phyloP scores from a whole-genome alignment of 23 red algal genomes.

The Gracilaria gracilis region DNA sequence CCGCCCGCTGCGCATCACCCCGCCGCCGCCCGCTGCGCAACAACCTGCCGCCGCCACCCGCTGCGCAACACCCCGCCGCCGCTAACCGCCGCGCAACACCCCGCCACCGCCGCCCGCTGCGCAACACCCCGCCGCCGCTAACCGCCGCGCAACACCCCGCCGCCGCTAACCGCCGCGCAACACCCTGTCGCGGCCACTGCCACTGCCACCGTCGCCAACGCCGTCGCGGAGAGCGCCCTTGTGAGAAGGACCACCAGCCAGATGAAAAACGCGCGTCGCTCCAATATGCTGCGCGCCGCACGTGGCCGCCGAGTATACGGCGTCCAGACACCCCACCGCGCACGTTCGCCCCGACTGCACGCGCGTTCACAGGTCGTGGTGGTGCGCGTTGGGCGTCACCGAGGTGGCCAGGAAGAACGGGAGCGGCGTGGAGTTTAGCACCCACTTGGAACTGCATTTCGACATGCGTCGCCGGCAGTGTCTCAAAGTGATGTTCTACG shows the following conservation, averaged over 20 bases:
- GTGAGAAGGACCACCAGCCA: not conserved
- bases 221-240: not conserved
- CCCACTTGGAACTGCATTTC: slow-evolving; percentile 12
- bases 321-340: not conserved
- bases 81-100: no score
- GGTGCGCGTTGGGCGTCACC: slow-evolving; percentile 34
- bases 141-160: no score
- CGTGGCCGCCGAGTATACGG: not conserved
- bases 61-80: no score
- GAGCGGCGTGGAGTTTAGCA: slow-evolving; percentile 35
- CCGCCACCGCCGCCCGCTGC: no score
- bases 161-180: no score
- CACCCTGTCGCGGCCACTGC: no score
- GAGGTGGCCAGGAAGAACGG: slow-evolving; percentile 48
- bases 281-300: not conserved
- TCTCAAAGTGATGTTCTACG: slow-evolving; percentile 41
- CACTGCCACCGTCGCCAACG: no score
- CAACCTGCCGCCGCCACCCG: no score
- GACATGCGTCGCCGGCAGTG: not conserved
- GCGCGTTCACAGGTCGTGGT: not conserved
- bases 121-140: no score
- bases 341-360: not conserved
- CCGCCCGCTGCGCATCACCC: no score
- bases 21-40: no score
- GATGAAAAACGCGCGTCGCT: not conserved